Evolutionary conservation across 2,329 filamentous ascomycete species (phyloP).

Genomic region (Monilinia aucupariae): DNA sequence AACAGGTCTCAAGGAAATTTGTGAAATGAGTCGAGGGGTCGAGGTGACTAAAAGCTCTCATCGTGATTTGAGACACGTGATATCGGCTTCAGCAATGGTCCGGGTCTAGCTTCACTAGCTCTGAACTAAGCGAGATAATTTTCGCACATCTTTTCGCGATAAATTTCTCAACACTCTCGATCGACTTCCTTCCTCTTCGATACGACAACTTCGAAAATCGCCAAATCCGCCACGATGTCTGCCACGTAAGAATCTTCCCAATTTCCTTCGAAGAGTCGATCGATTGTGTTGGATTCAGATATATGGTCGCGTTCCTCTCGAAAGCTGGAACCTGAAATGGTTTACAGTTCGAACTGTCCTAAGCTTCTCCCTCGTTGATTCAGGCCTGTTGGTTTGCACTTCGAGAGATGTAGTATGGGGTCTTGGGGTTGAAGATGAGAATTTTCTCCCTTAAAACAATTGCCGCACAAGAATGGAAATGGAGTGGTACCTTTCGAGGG

Average conservation of each 20-base stretch:
- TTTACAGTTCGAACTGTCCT: slow-evolving; percentile 78
- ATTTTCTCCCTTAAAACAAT: slow-evolving; percentile 73
- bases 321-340: slow-evolving; percentile 49
- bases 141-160: slow-evolving; percentile 6
- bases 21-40: slow-evolving; percentile 48
- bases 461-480: slow-evolving; percentile 46
- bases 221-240: slow-evolving; percentile 49
- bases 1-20: background rate
- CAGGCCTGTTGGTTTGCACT: slow-evolving; percentile 45
- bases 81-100: too few relatives aligned
- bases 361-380: slow-evolving; percentile 52
- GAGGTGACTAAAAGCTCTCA: background rate
- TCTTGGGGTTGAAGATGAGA: slow-evolving; percentile 68
- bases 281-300: slow-evolving; percentile 31
- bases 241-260: slow-evolving; percentile 34
- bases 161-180: background rate
- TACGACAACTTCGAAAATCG: slow-evolving; percentile 37
- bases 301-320: slow-evolving; percentile 75
- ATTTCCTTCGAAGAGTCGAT: slow-evolving; percentile 27
- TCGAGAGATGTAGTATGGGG: slow-evolving; percentile 60
- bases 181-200: slow-evolving; percentile 15
- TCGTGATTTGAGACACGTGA: background rate
- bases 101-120: background rate
- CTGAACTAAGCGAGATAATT: slow-evolving; percentile 5
- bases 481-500: slow-evolving; percentile 30